Evolutionary conservation across 129 eudicot genomes (phyloP), one percentile per base, ranked within the genome.

Genomic region (Flaveria robusta): DNA sequence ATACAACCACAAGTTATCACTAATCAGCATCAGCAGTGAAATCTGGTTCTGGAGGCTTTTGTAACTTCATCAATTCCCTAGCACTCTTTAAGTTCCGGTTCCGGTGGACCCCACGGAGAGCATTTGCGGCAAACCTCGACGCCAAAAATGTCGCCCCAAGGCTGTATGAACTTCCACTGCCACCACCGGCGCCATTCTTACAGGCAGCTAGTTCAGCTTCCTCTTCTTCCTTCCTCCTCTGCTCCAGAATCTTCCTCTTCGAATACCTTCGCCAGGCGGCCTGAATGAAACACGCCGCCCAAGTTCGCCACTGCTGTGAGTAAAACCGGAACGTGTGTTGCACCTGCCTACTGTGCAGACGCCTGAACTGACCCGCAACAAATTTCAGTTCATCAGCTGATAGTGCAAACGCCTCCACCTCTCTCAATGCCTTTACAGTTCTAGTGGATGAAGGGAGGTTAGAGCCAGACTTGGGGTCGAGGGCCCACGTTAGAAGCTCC

Each of bases 251-350:
- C 82, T 92, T 92, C 80, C 96, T 83, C 64, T 86, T 90, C 54
- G 92, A 83, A 74, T 93, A 87, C 14, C 97, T 77, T 13, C 96
- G 85, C 98, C 98, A 93, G 1, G 98, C 96, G 0, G 98, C 98
- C 76, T 93, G 98, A 67, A 93, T 87, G 50, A 93, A 93, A 63
- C 98, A 88, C 1, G 98, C 97, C 22, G 92, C 98, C 98, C 98
- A 93, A 11, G 98, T 90, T 76, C 92, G 85, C 98, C 97, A 93
- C 68, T 90, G 98, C 50, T 88, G 97, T 3, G 97, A 93, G 83
- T 90, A 90, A 81, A 93, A 93, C 4, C 98, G 86, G 78, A 93
- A 93, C 9, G 98, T 93, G 88, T 93, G 98, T 63, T 93, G 97
- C 22, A 93, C 98, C 76, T 90, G 95, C 60, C 98, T 66, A 72